These are phyloP conservation scores for Chlorella sp. DNA, from an alignment of 139 green algal species.

Conservation along the genomic window DNA sequence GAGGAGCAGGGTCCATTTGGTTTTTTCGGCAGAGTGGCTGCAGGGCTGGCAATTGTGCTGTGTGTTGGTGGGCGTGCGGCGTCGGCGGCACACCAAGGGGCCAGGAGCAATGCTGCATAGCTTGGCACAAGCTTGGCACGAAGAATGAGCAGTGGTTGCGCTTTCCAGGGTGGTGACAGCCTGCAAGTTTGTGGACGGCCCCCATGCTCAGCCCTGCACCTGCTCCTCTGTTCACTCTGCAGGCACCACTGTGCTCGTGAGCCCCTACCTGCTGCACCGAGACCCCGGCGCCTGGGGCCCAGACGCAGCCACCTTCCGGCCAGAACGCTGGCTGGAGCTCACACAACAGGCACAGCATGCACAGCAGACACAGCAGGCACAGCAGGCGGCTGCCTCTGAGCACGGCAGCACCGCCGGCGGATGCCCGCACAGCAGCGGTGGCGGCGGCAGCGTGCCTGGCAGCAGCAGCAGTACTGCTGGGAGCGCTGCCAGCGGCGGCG, in stretches of 20 bases:
- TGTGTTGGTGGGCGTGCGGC: too few species aligned
- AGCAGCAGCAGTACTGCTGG: background rate
- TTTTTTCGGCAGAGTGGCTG: too few species aligned
- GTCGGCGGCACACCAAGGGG: too few species aligned
- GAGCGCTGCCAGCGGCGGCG: background rate
- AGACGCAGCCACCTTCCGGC: conserved; percentile 59
- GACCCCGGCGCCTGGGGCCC: conserved; percentile 58
- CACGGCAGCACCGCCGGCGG: background rate
- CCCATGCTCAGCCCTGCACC: background rate
- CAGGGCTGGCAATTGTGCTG: too few species aligned
- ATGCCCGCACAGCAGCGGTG: background rate
- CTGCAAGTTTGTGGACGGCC: too few species aligned
- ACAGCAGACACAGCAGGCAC: background rate
- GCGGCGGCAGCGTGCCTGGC: background rate
- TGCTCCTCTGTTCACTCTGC: background rate
- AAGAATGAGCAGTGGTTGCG: too few species aligned
- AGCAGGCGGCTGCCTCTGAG: background rate
- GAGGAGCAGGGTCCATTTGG: too few species aligned
- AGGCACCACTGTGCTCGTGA: conserved; percentile 78
- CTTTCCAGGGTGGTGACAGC: background rate
- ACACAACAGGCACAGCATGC: too few species aligned
- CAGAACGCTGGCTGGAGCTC: conserved; percentile 73
- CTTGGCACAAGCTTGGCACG: too few species aligned
- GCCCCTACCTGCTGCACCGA: conserved; percentile 86
- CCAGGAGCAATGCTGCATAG: too few species aligned